A percentile compares a stretch with the other conserved stretches of the same genome.
Conservation (phyloP, 2,329 filamentous ascomycete species). For the Colletotrichum australisinense region DNA sequence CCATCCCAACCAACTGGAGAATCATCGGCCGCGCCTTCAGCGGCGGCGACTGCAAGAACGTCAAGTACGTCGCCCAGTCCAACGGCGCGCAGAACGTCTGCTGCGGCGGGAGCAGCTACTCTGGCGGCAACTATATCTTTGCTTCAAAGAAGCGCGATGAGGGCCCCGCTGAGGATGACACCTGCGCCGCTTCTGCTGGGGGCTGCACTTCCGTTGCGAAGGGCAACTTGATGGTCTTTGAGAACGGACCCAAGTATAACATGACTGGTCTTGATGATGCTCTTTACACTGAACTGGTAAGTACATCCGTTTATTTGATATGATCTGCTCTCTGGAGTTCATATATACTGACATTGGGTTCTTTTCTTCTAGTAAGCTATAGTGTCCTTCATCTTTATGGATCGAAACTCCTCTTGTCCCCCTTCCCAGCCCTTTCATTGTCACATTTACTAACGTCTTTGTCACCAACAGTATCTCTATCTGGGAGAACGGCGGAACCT, state of each 20-base stretch:
- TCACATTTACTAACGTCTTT: neutral
- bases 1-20: neutral
- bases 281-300: neutral
- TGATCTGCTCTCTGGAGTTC: accelerated
- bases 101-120: neutral
- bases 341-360: neutral
- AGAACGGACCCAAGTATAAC: neutral
- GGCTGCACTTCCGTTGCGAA: neutral
- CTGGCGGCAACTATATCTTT: neutral
- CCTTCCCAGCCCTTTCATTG: no score
- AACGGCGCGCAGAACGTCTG: neutral
- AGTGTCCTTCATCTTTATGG: neutral
- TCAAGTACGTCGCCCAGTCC: neutral
- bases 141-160: neutral
- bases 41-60: neutral
- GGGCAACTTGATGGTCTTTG: neutral
- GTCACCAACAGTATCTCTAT: neutral
- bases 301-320: neutral
- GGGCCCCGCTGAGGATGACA: neutral
- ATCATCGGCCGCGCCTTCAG: neutral
- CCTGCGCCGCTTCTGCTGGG: neutral
- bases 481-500: neutral
- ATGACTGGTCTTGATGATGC: neutral
- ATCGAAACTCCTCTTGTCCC: neutral
- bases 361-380: neutral